phyloP scores from a whole-genome alignment of 2,329 filamentous ascomycete genomes.

The Claviceps lovelessii region DNA sequence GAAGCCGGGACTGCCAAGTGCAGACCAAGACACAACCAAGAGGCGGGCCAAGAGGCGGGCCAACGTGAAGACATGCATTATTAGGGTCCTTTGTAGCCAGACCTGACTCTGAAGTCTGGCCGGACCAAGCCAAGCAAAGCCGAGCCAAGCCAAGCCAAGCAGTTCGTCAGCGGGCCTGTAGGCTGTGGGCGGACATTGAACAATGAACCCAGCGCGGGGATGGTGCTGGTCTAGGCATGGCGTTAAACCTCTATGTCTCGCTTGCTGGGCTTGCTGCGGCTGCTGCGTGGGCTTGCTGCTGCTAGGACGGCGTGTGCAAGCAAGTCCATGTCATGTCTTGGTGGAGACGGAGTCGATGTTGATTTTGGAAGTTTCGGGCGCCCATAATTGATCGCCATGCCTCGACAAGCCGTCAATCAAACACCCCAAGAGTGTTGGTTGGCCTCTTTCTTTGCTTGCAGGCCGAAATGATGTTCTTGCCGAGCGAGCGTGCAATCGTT shows the following conservation, averaged over 20 bases:
- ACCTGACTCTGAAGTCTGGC: neutral
- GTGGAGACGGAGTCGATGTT: neutral
- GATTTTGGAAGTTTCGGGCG: neutral
- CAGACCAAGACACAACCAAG: neutral
- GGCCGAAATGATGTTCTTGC: neutral
- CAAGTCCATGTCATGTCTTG: neutral
- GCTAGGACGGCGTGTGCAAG: slow-evolving; percentile 2
- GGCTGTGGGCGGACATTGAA: neutral
- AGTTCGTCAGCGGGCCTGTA: neutral
- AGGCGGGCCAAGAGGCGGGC: neutral
- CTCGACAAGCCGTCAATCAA: neutral
- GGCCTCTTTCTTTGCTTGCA: slow-evolving; percentile 2
- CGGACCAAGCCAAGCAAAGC: neutral
- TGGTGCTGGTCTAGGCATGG: slow-evolving; percentile 4
- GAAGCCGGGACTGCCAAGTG: neutral
- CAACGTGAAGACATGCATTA: slow-evolving; percentile 3
- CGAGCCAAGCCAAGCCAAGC: neutral
- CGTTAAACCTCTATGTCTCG: slow-evolving; percentile 3
- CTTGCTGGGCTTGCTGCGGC: neutral
- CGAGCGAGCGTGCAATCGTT: neutral
- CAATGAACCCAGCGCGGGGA: slow-evolving; percentile 4
- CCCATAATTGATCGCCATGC: slow-evolving; percentile 1
- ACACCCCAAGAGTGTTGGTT: slow-evolving; percentile 1
- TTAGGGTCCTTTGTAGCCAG: neutral
- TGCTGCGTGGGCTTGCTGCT: no score